Evolutionary conservation across 176 grass and related monocot species (phyloP).

Genomic region (Dactylis glomerata): DNA sequence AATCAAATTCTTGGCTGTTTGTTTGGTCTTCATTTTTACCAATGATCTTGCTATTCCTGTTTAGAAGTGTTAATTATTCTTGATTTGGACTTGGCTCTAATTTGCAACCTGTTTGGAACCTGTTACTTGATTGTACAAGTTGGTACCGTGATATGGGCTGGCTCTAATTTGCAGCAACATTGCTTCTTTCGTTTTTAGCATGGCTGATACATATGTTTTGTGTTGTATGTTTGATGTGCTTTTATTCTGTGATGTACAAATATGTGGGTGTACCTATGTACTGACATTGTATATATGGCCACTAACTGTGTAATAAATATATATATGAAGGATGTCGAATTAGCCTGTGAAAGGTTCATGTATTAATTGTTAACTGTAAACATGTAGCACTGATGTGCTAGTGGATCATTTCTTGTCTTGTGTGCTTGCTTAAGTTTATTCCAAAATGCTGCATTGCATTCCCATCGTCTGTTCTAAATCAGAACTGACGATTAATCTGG

Average conservation of each 20-base stretch:
- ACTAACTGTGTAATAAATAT: conserved; percentile 25
- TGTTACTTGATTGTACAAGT: not conserved
- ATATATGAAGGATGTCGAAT: not conserved
- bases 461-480: conserved; percentile 60
- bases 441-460: conserved; percentile 51
- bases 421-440: conserved; percentile 23
- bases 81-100: no score
- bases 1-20: not conserved
- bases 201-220: no score
- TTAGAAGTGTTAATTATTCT: not conserved
- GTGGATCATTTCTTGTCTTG: not conserved
- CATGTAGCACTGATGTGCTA: not conserved
- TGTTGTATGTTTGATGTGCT: not conserved
- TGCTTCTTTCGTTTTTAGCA: not conserved
- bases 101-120: no score
- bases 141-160: not conserved
- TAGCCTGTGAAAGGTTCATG: not conserved
- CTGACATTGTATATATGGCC: not conserved
- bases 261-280: not conserved
- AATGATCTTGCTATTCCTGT: not conserved
- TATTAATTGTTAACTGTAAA: conserved; percentile 29
- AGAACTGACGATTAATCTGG: conserved; percentile 90
- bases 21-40: not conserved
- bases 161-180: not conserved
- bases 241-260: not conserved